Base-by-base conservation (phyloP, 129 eudicot genomes). In the Flaveria linearis region DNA sequence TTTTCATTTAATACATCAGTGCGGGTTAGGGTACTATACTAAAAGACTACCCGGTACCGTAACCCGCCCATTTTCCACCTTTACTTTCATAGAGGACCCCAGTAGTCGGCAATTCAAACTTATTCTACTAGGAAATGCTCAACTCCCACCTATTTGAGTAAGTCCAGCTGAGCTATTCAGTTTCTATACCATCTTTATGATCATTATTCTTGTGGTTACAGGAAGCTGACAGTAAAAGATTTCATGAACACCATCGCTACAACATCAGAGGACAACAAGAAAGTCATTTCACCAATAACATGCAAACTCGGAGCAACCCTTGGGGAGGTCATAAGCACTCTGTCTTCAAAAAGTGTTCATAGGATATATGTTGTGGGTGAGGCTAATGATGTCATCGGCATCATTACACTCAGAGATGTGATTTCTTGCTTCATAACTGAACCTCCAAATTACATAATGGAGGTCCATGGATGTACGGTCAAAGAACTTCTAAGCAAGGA, bases 351-450 rank as follows among this genome's bases (percentile, higher is more conserved):
- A 68, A 70, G 78, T 12, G 96, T 93, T 80, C 96, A 93, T 83
- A 86, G 98, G 80, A 90, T 93, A 71, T 88, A 93, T 45, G 90
- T 88, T 18, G 81, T 80, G 9, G 84, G 71, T 2, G 77, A 69
- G 20, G 73, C 30, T 14, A 76, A 82, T 25, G 87, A 87, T 58
- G 86, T 90, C 5, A 63, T 86, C 1, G 98, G 98, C 33, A 88
- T 93, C 39, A 84, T 93, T 71, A 93, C 98, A 4, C 95, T 93
- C 41, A 78, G 98, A 78, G 98, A 93, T 60, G 98, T 93, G 55
- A 93, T 93, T 72, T 88, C 98, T 20, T 93, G 98, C 82, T 93
- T 93, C 85, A 85, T 93, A 57, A 83, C 30, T 8, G 98, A 93
- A 77, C 96, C 98, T 25, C 89, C 94, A 20, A 90, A 90, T 81